phyloP scores from a whole-genome alignment of 495 filamentous ascomycete genomes.

The Cercophora scortea region DNA sequence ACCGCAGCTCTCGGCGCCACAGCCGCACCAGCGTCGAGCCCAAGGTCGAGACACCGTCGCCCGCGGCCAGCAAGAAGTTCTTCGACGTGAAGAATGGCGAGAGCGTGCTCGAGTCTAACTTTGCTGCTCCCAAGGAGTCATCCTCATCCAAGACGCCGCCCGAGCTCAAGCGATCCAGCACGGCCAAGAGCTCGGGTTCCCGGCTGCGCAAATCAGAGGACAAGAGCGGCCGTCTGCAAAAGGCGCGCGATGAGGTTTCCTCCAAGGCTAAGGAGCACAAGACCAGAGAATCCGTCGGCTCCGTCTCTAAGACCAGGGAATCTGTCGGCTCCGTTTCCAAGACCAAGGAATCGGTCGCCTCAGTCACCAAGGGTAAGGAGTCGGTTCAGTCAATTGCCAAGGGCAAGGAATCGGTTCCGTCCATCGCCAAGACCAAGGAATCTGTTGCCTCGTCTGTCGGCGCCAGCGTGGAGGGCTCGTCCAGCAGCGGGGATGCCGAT shows the following conservation, averaged over 20 bases:
- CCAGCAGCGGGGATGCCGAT: slow-evolving; percentile 13
- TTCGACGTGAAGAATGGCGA: slow-evolving; percentile 30
- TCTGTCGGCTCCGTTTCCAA: slow-evolving; percentile 1
- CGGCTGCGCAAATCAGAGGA: slow-evolving; percentile 14
- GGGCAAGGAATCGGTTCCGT: slow-evolving; percentile 9
- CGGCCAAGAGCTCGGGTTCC: slow-evolving; percentile 12
- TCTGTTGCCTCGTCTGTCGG: slow-evolving; percentile 13
- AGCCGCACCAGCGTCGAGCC: slow-evolving; percentile 24
- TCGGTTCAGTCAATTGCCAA: slow-evolving; percentile 4
- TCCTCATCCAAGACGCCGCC: slow-evolving; percentile 16
- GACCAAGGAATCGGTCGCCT: slow-evolving; percentile 13
- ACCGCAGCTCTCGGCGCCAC: slow-evolving; percentile 27
- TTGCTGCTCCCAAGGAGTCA: slow-evolving; percentile 6
- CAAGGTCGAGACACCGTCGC: slow-evolving; percentile 15
- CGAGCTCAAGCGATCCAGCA: slow-evolving; percentile 31
- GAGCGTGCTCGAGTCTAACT: slow-evolving; percentile 24
- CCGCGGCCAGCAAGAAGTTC: slow-evolving; percentile 30
- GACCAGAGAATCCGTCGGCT: background rate
- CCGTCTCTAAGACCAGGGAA: slow-evolving; percentile 9
- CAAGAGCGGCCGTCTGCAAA: slow-evolving; percentile 2
- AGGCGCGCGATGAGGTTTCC: slow-evolving; percentile 10
- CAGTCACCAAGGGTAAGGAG: slow-evolving; percentile 7
- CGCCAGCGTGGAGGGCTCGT: slow-evolving; percentile 6
- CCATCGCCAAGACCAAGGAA: slow-evolving; percentile 5
- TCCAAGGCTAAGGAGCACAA: slow-evolving; percentile 8